Evolutionary conservation across 352 stramenopile species (phyloP).

Genomic region (Phytophthora meadii): DNA sequence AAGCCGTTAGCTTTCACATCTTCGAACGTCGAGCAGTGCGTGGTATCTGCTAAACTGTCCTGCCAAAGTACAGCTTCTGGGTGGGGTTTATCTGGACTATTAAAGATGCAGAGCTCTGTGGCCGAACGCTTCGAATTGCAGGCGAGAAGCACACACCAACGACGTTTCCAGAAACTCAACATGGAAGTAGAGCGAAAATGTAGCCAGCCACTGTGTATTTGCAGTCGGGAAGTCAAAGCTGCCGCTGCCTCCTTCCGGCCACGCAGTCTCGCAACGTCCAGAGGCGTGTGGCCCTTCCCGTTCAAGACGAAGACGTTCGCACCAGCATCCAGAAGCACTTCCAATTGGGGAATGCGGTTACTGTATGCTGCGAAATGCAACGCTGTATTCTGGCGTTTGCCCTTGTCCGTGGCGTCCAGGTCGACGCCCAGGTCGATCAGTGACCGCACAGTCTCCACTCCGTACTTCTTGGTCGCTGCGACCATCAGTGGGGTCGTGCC

Average conservation of each 20-base stretch:
- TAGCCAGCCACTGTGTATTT: slow-evolving; percentile 68
- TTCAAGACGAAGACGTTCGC: slow-evolving; percentile 62
- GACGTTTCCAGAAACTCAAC: slow-evolving; percentile 63
- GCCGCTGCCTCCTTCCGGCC: slow-evolving; percentile 46
- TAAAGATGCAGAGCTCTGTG: slow-evolving; percentile 66
- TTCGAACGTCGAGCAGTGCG: slow-evolving; percentile 26
- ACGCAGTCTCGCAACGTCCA: slow-evolving; percentile 67
- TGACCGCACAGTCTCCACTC: slow-evolving; percentile 52
- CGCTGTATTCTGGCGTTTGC: slow-evolving; percentile 59
- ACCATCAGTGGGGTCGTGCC: slow-evolving; percentile 76
- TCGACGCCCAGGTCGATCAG: slow-evolving; percentile 71
- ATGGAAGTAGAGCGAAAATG: slow-evolving; percentile 47
- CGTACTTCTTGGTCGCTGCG: slow-evolving; percentile 59
- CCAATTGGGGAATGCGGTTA: slow-evolving; percentile 57
- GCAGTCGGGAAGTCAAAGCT: slow-evolving; percentile 55
- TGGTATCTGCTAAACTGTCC: slow-evolving; percentile 31
- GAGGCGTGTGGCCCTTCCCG: slow-evolving; percentile 54
- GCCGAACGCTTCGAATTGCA: slow-evolving; percentile 52
- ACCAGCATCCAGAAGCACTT: slow-evolving; percentile 60
- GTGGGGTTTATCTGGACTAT: slow-evolving; percentile 37
- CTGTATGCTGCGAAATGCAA: slow-evolving; percentile 71
- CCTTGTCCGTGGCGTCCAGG: slow-evolving; percentile 42
- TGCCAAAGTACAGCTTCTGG: slow-evolving; percentile 60
- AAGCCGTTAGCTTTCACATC: slow-evolving; percentile 53
- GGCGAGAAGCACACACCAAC: slow-evolving; percentile 65